These are phyloP conservation scores for Acacia acuminata DNA, from an alignment of 306 rosid genomes.

Conservation along the genomic window DNA sequence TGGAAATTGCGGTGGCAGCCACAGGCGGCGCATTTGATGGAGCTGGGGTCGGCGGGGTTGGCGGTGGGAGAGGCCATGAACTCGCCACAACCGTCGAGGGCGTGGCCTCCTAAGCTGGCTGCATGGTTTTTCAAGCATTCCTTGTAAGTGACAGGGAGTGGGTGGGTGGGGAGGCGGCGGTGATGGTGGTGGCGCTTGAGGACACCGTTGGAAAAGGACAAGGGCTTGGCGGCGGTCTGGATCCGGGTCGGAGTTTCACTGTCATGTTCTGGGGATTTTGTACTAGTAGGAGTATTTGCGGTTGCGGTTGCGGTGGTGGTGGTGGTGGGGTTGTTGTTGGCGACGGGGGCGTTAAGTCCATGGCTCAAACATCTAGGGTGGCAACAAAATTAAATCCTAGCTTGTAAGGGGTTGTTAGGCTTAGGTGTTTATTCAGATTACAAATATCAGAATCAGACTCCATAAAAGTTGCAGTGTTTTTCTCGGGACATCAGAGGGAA, in stretches of 20 bases:
- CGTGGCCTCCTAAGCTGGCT: constrained; percentile 83
- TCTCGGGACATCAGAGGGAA: background rate
- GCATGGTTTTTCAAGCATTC: constrained; percentile 95
- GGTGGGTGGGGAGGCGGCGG: background rate
- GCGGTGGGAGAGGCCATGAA: constrained; percentile 82
- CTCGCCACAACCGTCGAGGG: constrained; percentile 94
- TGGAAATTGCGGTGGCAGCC: constrained; percentile 98
- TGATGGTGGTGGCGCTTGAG: constrained; percentile 69
- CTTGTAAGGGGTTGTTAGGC: constrained; percentile 42
- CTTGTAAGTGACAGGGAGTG: constrained; percentile 51
- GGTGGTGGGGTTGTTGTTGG: background rate
- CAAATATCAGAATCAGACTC: constrained; percentile 16
- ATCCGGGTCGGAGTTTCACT: constrained; percentile 63
- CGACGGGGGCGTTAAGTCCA: constrained; percentile 53
- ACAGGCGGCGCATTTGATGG: constrained; percentile 93
- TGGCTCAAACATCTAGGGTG: constrained; percentile 53
- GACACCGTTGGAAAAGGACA: constrained; percentile 73
- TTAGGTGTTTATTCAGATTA: constrained; percentile 44
- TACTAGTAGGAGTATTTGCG: constrained; percentile 20
- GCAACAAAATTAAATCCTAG: constrained; percentile 24
- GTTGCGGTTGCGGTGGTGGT: constrained; percentile 6
- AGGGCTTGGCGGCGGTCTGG: constrained; percentile 52
- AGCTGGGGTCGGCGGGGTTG: constrained; percentile 66
- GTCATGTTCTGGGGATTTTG: constrained; percentile 76
- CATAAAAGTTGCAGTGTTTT: constrained; percentile 26